Percentiles rank a stretch among this genome's conserved stretches.
Conservation (phyloP, 2,329 filamentous ascomycete species). For the Aspergillus sp. region DNA sequence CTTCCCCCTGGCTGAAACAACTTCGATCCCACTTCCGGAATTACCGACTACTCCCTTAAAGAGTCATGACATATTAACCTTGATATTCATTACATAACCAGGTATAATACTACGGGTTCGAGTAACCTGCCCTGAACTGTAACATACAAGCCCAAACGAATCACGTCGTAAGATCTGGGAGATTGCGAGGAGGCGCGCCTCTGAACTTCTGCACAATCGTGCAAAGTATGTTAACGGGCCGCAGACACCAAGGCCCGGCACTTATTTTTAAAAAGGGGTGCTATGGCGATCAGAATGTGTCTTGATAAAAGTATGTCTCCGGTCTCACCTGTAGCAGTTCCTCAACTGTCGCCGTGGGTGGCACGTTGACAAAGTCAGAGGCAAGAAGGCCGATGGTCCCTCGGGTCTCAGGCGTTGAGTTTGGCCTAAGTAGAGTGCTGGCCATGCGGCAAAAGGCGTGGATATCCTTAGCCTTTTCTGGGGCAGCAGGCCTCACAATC, state of each 20-base stretch:
- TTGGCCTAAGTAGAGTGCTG: constrained; percentile 8
- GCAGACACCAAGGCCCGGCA: constrained; percentile 17
- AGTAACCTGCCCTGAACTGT: too few species aligned
- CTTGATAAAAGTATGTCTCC: too few species aligned
- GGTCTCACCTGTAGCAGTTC: constrained; percentile 18
- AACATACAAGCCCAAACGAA: background rate
- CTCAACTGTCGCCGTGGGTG: constrained; percentile 9
- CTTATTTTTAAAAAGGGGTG: constrained; percentile 17
- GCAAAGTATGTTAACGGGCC: constrained; percentile 12
- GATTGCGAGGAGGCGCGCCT: too few species aligned
- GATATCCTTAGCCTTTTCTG: constrained; percentile 11
- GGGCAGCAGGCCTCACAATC: background rate
- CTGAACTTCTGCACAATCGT: constrained; percentile 2
- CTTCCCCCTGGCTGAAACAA: too few species aligned
- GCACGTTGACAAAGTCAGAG: constrained; percentile 15
- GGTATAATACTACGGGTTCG: too few species aligned
- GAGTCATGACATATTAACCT: too few species aligned
- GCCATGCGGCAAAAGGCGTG: constrained; percentile 10
- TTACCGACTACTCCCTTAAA: too few species aligned
- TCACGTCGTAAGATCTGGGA: too few species aligned
- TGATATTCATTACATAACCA: too few species aligned
- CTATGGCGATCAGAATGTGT: constrained; percentile 3
- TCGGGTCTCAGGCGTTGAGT: background rate
- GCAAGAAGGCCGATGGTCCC: constrained; percentile 18
- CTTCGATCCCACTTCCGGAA: too few species aligned